Conservation (phyloP, 768 basidiomycete species). For the Naganishia kalamii region DNA sequence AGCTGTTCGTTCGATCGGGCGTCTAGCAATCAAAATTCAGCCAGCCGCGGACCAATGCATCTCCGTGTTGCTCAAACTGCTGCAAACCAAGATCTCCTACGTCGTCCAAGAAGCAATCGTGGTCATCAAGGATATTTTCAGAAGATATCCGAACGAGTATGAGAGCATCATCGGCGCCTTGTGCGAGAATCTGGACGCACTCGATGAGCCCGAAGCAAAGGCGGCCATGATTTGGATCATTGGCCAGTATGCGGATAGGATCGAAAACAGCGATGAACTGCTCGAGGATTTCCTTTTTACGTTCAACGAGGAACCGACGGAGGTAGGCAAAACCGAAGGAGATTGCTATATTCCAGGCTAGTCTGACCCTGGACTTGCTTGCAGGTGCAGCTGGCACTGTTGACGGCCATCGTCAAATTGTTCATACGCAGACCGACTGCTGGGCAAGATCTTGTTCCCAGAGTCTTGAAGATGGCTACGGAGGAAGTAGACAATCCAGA, state of each 20-base stretch:
- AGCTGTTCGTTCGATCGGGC: conserved; percentile 92
- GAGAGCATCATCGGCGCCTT: conserved; percentile 91
- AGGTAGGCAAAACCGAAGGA: conserved; percentile 54
- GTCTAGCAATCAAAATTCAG: conserved; percentile 95
- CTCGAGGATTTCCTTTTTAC: conserved; percentile 83
- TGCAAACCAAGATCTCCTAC: conserved; percentile 89
- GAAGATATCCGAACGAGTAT: conserved; percentile 91
- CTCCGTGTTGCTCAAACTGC: conserved; percentile 70
- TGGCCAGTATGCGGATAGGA: conserved; percentile 89
- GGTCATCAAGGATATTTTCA: conserved; percentile 96
- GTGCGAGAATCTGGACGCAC: conserved; percentile 80
- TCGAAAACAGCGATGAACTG: conserved; percentile 91
- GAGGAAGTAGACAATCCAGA: conserved; percentile 98
- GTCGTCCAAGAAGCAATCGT: conserved; percentile 96
- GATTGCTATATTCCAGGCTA: background rate
- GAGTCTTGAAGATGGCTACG: conserved; percentile 92
- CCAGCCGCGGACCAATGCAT: conserved; percentile 85
- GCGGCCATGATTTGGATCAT: conserved; percentile 97
- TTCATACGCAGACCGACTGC: conserved; percentile 89
- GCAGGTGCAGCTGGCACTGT: conserved; percentile 87
- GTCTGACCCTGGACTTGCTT: background rate
- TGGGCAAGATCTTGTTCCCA: conserved; percentile 82
- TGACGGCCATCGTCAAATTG: conserved; percentile 91
- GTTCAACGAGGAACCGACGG: conserved; percentile 87
- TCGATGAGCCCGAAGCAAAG: conserved; percentile 95